Percentiles rank a stretch among this genome's conserved stretches.
Evolutionary conservation across 2,329 filamentous ascomycete genomes (phyloP).

Genomic region (Colletotrichum liaoningense): DNA sequence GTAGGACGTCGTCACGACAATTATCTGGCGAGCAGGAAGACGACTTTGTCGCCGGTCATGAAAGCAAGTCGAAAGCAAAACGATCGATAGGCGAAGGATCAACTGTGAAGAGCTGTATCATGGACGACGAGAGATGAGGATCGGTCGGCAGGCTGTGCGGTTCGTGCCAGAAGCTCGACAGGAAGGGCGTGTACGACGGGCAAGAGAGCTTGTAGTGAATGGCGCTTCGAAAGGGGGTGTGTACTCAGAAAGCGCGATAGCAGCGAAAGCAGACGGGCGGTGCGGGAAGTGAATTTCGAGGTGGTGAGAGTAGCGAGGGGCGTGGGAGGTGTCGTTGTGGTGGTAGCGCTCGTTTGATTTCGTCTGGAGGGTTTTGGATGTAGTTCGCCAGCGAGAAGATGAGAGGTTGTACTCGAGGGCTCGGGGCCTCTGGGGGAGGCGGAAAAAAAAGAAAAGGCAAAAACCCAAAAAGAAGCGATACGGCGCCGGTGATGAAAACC

Average conservation of each 20-base stretch:
- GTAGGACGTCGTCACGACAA: constrained; percentile 28
- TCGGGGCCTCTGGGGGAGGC: constrained; percentile 12
- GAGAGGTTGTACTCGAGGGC: constrained; percentile 11
- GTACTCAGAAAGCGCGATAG: constrained; percentile 29
- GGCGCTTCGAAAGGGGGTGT: constrained; percentile 24
- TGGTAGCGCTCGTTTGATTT: constrained; percentile 28
- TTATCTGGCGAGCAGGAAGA: constrained; percentile 19
- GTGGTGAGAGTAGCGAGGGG: constrained; percentile 3
- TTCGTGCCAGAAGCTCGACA: constrained; percentile 32
- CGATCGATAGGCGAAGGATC: constrained; percentile 18
- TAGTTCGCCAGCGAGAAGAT: constrained; percentile 14
- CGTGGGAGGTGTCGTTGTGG: constrained; percentile 13
- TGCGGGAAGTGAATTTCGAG: neutral
- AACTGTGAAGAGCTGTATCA: constrained; percentile 21
- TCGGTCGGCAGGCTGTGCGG: constrained; percentile 28
- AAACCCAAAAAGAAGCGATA: neutral
- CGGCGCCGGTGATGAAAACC: constrained; percentile 11
- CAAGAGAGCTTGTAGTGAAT: constrained; percentile 20
- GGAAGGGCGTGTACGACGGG: constrained; percentile 23
- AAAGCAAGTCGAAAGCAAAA: constrained; percentile 17
- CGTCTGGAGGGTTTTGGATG: constrained; percentile 19
- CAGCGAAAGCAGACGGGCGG: constrained; percentile 13
- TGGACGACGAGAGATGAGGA: constrained; percentile 21
- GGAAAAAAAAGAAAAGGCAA: constrained; percentile 7
- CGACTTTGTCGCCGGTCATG: constrained; percentile 28